Evolutionary conservation across 2,329 filamentous ascomycete species (phyloP).

Genomic region (Diaporthe nobilis): DNA sequence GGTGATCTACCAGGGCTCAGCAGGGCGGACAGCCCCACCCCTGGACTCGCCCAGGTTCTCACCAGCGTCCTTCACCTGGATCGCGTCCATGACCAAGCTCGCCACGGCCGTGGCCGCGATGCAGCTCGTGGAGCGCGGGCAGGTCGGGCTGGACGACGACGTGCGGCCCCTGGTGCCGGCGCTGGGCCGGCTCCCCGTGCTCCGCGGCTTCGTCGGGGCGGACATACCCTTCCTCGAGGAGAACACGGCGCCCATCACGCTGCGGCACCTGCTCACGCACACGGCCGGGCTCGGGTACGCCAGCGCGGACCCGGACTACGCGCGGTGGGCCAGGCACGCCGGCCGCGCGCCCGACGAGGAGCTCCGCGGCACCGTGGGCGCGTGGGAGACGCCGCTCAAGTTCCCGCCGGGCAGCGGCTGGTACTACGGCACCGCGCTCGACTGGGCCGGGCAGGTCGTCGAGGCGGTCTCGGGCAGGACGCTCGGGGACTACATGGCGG

Average conservation of each 20-base stretch:
- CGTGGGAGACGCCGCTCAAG: conserved; percentile 58
- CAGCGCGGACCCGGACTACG: conserved; percentile 54
- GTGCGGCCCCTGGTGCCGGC: conserved; percentile 50
- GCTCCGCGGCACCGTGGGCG: conserved; percentile 52
- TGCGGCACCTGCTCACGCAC: conserved; percentile 63
- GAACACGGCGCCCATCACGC: conserved; percentile 54
- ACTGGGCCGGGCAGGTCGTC: conserved; percentile 63
- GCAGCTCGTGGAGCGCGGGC: conserved; percentile 54
- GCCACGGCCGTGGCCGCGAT: conserved; percentile 52
- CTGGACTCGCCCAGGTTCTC: conserved; percentile 48
- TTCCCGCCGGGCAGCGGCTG: conserved; percentile 63
- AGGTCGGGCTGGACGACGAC: conserved; percentile 53
- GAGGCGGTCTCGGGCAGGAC: conserved; percentile 55
- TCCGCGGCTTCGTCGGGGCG: conserved; percentile 54
- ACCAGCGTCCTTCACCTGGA: conserved; percentile 50
- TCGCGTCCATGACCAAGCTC: conserved; percentile 58
- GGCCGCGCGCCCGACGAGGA: conserved; percentile 51
- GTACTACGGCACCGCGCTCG: conserved; percentile 62
- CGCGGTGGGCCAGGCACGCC: conserved; percentile 55
- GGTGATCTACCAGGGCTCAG: conserved; percentile 50
- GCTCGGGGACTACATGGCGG: conserved; percentile 55
- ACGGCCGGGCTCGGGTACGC: conserved; percentile 63
- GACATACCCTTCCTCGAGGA: conserved; percentile 55
- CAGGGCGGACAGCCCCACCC: conserved; percentile 49
- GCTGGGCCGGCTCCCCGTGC: conserved; percentile 48